A percentile compares a stretch with the other conserved stretches of the same genome.
Evolutionary conservation across 495 filamentous ascomycete genomes (phyloP).

Genomic region (Parachaetomium inaequale): DNA sequence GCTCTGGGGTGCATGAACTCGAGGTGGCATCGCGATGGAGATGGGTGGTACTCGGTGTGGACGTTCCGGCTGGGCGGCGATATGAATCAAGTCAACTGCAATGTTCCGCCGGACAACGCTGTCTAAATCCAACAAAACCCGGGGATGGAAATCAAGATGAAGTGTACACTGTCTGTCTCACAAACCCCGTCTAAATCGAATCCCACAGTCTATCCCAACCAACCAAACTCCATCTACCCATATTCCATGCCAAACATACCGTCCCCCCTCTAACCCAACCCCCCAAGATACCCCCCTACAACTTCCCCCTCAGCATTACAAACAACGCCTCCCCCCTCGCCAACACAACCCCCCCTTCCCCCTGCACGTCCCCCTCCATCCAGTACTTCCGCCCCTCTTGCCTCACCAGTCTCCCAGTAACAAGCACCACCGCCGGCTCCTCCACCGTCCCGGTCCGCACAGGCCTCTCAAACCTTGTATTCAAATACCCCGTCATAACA

Average conservation of each 20-base stretch:
- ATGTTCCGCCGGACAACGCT: too few species aligned
- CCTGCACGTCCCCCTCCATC: constrained; percentile 42
- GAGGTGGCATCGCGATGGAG: background rate
- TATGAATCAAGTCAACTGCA: too few species aligned
- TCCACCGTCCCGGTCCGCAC: constrained; percentile 46
- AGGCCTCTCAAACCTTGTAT: constrained; percentile 53
- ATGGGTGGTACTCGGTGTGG: constrained; percentile 1
- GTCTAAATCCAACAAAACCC: too few species aligned
- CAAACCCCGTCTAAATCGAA: too few species aligned
- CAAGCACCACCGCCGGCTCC: constrained; percentile 38
- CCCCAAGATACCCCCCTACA: constrained; percentile 10
- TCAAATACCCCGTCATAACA: constrained; percentile 56
- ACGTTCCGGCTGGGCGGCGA: constrained; percentile 2
- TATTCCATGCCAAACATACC: background rate
- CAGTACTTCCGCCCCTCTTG: constrained; percentile 47
- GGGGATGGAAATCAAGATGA: too few species aligned
- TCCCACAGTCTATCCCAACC: too few species aligned
- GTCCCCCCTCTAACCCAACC: background rate
- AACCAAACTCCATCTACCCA: background rate
- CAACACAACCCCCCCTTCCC: constrained; percentile 39
- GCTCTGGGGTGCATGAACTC: constrained; percentile 1
- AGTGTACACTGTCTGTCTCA: too few species aligned
- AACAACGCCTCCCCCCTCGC: constrained; percentile 48
- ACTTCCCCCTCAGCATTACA: constrained; percentile 32
- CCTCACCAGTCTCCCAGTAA: constrained; percentile 41